Conservation (phyloP, 306 rosid genomes). For the Quercus cerris region DNA sequence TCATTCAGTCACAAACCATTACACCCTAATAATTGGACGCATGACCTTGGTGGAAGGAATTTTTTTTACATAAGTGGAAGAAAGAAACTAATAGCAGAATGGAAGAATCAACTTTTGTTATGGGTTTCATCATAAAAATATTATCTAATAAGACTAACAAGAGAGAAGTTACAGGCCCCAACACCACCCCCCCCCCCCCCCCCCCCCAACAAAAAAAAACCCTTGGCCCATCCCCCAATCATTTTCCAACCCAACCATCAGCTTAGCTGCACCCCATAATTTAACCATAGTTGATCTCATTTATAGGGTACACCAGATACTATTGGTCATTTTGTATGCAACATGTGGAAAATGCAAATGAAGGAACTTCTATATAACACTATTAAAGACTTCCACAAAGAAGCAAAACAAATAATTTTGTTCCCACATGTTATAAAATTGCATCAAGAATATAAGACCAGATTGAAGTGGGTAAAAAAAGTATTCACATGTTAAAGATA, state of each 20-base stretch:
- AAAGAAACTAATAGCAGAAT: not conserved
- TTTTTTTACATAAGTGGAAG: not conserved
- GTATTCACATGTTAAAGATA: constrained; percentile 19
- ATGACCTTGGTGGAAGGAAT: not conserved
- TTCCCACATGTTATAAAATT: not conserved
- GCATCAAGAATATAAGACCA: constrained; percentile 14
- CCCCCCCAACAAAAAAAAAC: no score
- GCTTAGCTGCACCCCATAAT: not conserved
- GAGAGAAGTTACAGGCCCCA: not conserved
- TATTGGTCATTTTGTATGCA: not conserved
- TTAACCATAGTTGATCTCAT: not conserved
- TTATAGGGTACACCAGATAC: not conserved
- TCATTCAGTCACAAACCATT: not conserved
- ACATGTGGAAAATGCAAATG: not conserved
- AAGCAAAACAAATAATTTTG: not conserved
- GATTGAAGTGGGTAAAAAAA: constrained; percentile 9
- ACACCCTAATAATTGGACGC: not conserved
- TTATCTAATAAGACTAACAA: not conserved
- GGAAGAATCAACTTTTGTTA: not conserved
- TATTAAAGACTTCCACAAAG: not conserved
- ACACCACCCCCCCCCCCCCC: no score
- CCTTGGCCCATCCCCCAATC: not conserved
- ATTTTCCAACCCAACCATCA: not conserved
- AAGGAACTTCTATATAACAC: not conserved
- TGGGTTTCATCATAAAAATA: not conserved